Base-by-base conservation (phyloP, 2,329 filamentous ascomycete species). In the Epichloe baconii region DNA sequence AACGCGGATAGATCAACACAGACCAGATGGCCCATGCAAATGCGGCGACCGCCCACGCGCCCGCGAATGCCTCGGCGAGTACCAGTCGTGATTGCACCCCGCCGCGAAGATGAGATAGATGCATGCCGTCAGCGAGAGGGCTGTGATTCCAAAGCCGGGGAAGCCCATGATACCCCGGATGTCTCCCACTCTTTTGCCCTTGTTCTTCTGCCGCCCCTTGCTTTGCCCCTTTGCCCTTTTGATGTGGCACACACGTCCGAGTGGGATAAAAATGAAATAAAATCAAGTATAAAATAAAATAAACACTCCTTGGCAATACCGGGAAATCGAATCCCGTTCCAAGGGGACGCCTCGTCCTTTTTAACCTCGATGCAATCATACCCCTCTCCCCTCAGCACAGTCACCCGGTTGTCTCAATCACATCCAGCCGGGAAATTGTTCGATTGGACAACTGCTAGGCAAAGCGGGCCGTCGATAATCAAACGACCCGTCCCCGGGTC, bases 1-100 rank as follows among this genome's bases (percentile, higher is more conserved):
- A 61, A 31, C 70, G 68, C 15, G 76, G 76, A 56, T 73, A 78
- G 35, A 78, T 59, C 41, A 77, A 62, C 21, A 73, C 58, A 2
- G 56, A 56, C 67, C 70, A 79, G n/a, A 70, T 14, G 15, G 43
- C 61, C 61, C 66, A 75, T 3, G 57, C 37, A 8, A 67, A 36
- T 19, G 66, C 53, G 53, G 71, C 65, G 3, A 65, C 46, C 3
- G 63, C 5, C 66, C 67, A 77, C 31, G 65, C 52, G 12, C 54
- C 54, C 6, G 58, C 41, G 49, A 75, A 75, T 37, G 55, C 59
- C 41, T 54, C 47, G 14, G 66, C 17, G 14, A 73, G 65, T 12
- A 59, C 49, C 7, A 55, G 51, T 21, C 56, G 61, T 10, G 68
- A 67, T 63, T 64, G 58, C 36, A 50, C 54, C n/a, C 52, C 36